Conservation (phyloP, 345 rosid species). For the Kernera saxatilis region DNA sequence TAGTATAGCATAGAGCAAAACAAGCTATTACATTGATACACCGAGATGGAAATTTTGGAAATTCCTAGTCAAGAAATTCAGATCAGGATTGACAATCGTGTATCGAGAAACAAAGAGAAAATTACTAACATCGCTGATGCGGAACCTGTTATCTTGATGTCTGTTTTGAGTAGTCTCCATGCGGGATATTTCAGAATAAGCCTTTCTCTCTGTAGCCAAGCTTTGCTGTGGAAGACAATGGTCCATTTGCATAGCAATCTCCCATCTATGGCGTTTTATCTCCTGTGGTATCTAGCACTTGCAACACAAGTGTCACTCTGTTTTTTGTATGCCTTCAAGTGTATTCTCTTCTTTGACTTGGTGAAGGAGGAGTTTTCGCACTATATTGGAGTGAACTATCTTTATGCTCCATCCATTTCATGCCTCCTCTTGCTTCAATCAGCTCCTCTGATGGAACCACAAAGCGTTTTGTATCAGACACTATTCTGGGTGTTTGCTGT, state of each 20-base stretch:
- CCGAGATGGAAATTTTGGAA: constrained; percentile 1
- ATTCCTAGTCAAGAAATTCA: background rate
- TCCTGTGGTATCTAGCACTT: constrained; percentile 43
- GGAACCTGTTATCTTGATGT: constrained; percentile 7
- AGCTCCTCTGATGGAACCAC: constrained; percentile 26
- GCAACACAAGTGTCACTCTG: constrained; percentile 30
- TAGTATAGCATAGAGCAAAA: background rate
- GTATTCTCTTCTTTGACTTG: constrained; percentile 32
- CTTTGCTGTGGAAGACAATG: constrained; percentile 43
- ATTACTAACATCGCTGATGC: background rate
- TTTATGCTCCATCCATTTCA: constrained; percentile 59
- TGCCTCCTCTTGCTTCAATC: constrained; percentile 65
- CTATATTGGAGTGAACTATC: constrained; percentile 53
- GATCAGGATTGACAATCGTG: background rate
- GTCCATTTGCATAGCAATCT: constrained; percentile 21
- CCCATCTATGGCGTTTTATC: constrained; percentile 34
- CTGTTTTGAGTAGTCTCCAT: constrained; percentile 29
- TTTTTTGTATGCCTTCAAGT: constrained; percentile 30
- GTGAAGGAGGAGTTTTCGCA: constrained; percentile 46
- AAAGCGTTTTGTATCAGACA: background rate
- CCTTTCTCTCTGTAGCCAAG: constrained; percentile 45
- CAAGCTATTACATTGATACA: background rate
- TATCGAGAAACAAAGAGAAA: background rate
- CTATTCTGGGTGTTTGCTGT: constrained; percentile 41
- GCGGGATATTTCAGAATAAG: constrained; percentile 51